These are phyloP conservation scores for Clonostachys sp. DNA, from an alignment of 2,329 filamentous ascomycete species.

Conservation along the genomic window DNA sequence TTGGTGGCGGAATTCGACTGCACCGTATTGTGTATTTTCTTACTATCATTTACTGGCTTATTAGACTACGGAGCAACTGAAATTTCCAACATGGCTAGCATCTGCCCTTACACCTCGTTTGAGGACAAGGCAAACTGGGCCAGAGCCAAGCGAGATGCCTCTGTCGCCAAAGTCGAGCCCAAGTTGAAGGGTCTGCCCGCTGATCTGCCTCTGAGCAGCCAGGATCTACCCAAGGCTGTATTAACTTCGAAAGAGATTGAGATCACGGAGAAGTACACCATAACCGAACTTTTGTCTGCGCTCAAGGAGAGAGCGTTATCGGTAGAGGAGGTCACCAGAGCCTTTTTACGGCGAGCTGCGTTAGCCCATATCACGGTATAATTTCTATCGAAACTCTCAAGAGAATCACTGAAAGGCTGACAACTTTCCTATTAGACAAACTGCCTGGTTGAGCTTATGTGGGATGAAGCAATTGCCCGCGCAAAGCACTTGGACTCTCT, in stretches of 20 bases:
- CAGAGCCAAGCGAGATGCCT: conserved; percentile 10
- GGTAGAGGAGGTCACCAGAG: conserved; percentile 3
- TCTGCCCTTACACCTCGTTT: too few relatives aligned
- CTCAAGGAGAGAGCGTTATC: conserved; percentile 1
- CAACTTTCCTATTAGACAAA: conserved; percentile 16
- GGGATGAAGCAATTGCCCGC: conserved; percentile 35
- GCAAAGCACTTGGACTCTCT: conserved; percentile 40
- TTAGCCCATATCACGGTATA: conserved; percentile 15
- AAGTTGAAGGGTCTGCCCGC: conserved; percentile 13
- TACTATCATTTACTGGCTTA: too few relatives aligned
- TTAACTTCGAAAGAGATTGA: conserved; percentile 9
- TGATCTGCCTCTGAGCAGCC: conserved; percentile 11
- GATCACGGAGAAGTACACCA: conserved; percentile 2
- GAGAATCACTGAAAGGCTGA: neutral
- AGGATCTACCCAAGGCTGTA: conserved; percentile 10
- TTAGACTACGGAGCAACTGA: too few relatives aligned
- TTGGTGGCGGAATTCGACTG: too few relatives aligned
- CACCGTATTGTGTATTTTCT: too few relatives aligned
- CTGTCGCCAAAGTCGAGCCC: conserved; percentile 16
- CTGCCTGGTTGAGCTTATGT: conserved; percentile 43
- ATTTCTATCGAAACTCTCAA: neutral
- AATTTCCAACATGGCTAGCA: too few relatives aligned
- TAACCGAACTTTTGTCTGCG: neutral
- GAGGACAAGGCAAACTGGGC: neutral
- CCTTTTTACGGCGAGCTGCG: conserved; percentile 6